phyloP scores from a whole-genome alignment of 1,139 yeast genomes.

The Suhomyces bokatorum region DNA sequence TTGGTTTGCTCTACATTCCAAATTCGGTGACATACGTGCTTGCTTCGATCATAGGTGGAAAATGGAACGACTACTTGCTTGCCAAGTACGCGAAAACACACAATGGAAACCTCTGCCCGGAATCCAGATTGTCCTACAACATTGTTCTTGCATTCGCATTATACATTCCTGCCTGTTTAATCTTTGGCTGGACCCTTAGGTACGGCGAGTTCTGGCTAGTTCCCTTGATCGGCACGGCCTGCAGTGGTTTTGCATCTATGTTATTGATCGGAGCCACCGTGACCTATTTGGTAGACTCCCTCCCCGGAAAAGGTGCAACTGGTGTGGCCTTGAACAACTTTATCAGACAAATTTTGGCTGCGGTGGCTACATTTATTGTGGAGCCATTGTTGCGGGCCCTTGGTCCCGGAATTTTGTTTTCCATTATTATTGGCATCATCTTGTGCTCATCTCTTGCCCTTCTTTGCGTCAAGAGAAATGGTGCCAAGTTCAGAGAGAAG shows the following conservation, averaged over 20 bases:
- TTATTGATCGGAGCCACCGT: constrained; percentile 78
- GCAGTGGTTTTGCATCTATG: constrained; percentile 84
- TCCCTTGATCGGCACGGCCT: constrained; percentile 75
- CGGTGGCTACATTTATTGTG: constrained; percentile 71
- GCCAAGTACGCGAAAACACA: constrained; percentile 53
- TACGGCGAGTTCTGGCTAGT: constrained; percentile 70
- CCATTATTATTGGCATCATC: constrained; percentile 63
- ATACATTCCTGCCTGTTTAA: constrained; percentile 65
- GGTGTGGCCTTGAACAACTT: constrained; percentile 84
- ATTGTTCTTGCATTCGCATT: constrained; percentile 62
- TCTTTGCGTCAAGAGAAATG: constrained; percentile 54
- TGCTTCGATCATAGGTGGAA: constrained; percentile 77
- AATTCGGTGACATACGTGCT: constrained; percentile 75
- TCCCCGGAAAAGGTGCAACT: constrained; percentile 88
- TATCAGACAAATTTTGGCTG: constrained; percentile 71
- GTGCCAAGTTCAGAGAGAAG: constrained; percentile 63
- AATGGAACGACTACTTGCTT: constrained; percentile 70
- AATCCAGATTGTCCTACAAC: constrained; percentile 77
- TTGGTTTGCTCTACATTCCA: constrained; percentile 80
- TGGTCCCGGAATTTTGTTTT: constrained; percentile 70
- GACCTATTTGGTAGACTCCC: constrained; percentile 78
- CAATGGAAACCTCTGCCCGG: constrained; percentile 70
- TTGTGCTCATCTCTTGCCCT: constrained; percentile 45
- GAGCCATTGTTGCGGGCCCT: constrained; percentile 65
- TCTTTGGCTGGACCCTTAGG: constrained; percentile 82